Conservation (phyloP, 495 filamentous ascomycete genomes). For the Xylaria telfairii region DNA sequence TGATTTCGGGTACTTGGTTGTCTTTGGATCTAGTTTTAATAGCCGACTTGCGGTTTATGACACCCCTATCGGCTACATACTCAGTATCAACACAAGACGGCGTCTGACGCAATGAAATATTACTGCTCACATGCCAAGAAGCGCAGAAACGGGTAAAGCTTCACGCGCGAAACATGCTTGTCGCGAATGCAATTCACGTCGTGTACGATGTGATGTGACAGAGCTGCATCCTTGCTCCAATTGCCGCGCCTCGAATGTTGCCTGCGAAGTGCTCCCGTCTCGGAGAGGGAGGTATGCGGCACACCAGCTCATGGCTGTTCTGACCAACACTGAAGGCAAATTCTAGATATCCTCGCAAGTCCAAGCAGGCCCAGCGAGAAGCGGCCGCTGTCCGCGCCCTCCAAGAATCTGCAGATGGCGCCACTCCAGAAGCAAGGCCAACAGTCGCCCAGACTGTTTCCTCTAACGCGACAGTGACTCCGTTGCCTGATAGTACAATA, state of each 20-base stretch:
- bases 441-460: neutral
- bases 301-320: neutral
- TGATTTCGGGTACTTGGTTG: neutral
- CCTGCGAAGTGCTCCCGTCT: neutral
- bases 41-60: neutral
- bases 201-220: neutral
- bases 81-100: constrained; percentile 1
- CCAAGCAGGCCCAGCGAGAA: neutral
- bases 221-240: neutral
- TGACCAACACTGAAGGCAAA: neutral
- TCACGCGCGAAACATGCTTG: constrained; percentile 6
- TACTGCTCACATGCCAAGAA: neutral
- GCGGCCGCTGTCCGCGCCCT: neutral
- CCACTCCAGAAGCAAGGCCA: neutral
- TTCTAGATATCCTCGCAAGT: neutral
- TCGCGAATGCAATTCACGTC: constrained; percentile 1
- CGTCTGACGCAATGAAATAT: constrained; percentile 4
- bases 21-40: neutral
- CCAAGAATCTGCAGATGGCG: neutral
- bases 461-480: neutral
- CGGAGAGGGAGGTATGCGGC: neutral
- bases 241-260: neutral
- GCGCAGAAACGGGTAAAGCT: constrained; percentile 1
- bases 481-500: neutral
- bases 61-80: neutral